Evolutionary conservation across 2,329 filamentous ascomycete species (phyloP).

Genomic region (Parascedosporium putredinis): DNA sequence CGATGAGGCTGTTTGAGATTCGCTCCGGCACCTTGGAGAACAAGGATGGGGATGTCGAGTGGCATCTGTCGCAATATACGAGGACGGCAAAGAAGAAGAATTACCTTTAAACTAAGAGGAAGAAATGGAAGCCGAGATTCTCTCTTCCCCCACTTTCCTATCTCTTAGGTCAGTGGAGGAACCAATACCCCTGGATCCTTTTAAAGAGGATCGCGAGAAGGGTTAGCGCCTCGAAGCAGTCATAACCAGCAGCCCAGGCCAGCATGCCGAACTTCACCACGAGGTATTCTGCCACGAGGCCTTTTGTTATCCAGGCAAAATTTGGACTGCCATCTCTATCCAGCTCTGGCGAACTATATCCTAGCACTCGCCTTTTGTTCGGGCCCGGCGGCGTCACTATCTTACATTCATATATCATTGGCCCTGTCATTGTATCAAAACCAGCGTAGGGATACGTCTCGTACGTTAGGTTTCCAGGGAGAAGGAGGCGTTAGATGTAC

Average conservation of each 20-base stretch:
- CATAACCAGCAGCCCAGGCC: not conserved
- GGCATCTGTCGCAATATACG: conserved; percentile 93
- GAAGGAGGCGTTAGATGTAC: too few relatives aligned
- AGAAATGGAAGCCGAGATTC: not conserved
- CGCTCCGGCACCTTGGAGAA: conserved; percentile 84
- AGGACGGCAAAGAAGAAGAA: conserved; percentile 92
- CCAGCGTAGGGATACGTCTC: too few relatives aligned
- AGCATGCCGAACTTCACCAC: not conserved
- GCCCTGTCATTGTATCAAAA: too few relatives aligned
- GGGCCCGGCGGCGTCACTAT: too few relatives aligned
- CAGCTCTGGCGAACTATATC: too few relatives aligned
- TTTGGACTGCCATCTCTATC: not conserved
- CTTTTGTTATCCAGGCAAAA: not conserved
- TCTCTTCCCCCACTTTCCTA: too few relatives aligned
- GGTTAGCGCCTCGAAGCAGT: not conserved
- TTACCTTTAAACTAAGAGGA: conserved; percentile 55
- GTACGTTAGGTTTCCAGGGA: too few relatives aligned
- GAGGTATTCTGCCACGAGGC: not conserved
- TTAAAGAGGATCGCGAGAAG: not conserved
- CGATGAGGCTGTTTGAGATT: conserved; percentile 94
- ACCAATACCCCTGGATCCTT: not conserved
- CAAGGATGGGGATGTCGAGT: conserved; percentile 91
- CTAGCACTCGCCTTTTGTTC: too few relatives aligned
- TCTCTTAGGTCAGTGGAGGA: not conserved
- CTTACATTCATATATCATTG: too few relatives aligned